Conservation (phyloP, 768 basidiomycete species). For the Pleurotus tuber-regium region DNA sequence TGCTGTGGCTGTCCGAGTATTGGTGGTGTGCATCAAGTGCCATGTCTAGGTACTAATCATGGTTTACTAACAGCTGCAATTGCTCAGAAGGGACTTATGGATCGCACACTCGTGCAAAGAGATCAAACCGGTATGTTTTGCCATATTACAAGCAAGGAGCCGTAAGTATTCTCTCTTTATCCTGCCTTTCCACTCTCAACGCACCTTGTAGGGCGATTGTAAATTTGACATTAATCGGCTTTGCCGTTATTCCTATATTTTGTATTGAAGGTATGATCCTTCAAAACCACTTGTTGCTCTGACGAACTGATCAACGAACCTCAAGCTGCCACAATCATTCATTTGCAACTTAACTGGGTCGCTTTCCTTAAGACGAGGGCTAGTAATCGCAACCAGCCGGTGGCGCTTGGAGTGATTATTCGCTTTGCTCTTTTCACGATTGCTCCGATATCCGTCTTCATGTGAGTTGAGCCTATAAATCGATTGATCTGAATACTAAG, state of each 20-base stretch:
- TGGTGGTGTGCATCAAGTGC: not conserved
- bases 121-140: conserved; percentile 4
- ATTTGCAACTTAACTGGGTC: not conserved
- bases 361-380: not conserved
- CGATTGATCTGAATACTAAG: too few species aligned
- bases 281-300: not conserved
- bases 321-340: not conserved
- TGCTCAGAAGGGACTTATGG: not conserved
- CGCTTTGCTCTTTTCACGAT: not conserved
- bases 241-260: not conserved
- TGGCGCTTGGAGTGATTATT: not conserved
- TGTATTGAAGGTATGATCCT: not conserved
- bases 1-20: not conserved
- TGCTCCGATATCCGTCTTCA: not conserved
- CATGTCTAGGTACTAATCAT: not conserved
- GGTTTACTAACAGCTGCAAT: not conserved
- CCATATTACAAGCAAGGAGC: not conserved
- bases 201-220: not conserved
- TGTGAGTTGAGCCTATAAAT: too few species aligned
- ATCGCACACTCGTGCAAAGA: not conserved
- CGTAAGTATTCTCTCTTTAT: not conserved
- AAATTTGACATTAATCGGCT: not conserved
- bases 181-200: too few species aligned
- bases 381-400: not conserved
- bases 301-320: not conserved